phyloP scores from a whole-genome alignment of 2,329 filamentous ascomycete genomes.

The Xylaria sp. region DNA sequence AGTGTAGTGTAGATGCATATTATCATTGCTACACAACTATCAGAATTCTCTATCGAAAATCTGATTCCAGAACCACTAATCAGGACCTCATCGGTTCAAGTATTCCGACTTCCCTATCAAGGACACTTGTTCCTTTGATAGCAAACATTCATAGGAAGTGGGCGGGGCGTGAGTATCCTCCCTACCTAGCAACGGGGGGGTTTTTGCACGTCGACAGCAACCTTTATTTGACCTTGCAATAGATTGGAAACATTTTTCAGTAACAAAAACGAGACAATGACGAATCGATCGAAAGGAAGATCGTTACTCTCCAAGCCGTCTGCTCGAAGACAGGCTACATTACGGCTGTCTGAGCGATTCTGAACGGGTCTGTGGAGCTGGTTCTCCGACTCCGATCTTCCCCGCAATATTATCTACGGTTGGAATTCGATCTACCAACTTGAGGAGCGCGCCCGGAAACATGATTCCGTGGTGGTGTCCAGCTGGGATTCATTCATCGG shows the following conservation, averaged over 20 bases:
- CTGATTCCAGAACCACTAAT: background rate
- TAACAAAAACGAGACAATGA: background rate
- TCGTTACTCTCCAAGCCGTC: background rate
- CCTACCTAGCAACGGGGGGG: background rate
- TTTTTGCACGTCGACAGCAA: background rate
- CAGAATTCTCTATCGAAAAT: background rate
- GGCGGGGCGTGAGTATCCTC: background rate
- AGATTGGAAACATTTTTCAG: background rate
- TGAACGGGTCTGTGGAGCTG: constrained; percentile 9
- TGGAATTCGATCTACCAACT: background rate
- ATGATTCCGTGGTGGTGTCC: constrained; percentile 8
- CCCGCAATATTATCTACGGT: constrained; percentile 22
- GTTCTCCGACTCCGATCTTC: constrained; percentile 17
- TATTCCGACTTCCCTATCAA: background rate
- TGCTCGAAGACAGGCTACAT: background rate
- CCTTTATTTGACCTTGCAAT: background rate
- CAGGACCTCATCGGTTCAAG: background rate
- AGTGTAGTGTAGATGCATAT: background rate
- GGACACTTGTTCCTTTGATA: background rate
- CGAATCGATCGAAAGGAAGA: background rate
- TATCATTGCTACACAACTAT: background rate
- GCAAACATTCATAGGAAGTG: background rate
- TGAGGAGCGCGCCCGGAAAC: constrained; percentile 25
- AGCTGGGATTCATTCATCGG: background rate
- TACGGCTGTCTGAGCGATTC: background rate